Evolutionary conservation across 176 grass and related monocot species (phyloP).

Genomic region (Coix lacrymajobi): DNA sequence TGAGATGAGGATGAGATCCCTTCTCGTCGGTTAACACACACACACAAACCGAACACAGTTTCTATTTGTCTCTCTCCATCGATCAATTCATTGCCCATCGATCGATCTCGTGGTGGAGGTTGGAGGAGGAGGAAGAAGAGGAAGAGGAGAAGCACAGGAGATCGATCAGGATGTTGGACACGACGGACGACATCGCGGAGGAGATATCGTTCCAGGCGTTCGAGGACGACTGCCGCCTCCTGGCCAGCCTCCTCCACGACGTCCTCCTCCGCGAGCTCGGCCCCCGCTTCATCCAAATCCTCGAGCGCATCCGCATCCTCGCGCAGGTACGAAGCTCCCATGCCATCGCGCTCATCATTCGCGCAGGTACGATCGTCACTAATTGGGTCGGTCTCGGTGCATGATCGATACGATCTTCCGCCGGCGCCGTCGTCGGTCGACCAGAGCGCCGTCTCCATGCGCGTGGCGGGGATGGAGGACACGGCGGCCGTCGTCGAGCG

Average conservation of each 20-base stretch:
- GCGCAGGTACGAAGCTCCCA: no score
- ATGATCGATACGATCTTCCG: background rate
- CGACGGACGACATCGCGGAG: slow-evolving; percentile 88
- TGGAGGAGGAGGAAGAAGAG: background rate
- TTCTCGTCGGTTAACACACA: background rate
- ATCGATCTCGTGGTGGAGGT: background rate
- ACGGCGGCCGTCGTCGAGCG: slow-evolving; percentile 63
- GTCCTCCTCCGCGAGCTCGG: slow-evolving; percentile 86
- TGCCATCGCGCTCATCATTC: no score
- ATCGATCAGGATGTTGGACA: slow-evolving; percentile 50
- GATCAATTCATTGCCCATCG: background rate
- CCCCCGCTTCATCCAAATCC: slow-evolving; percentile 65
- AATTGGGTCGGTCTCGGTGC: no score
- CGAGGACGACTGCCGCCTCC: slow-evolving; percentile 92
- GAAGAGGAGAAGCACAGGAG: background rate
- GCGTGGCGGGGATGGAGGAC: slow-evolving; percentile 71
- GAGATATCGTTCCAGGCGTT: slow-evolving; percentile 93
- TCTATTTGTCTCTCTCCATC: background rate
- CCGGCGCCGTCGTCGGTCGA: background rate
- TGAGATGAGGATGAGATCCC: background rate
- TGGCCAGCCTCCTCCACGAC: slow-evolving; percentile 81
- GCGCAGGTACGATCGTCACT: slow-evolving; percentile 67
- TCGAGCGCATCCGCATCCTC: slow-evolving; percentile 77
- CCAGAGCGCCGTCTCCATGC: slow-evolving; percentile 75
- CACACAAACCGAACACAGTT: background rate